Evolutionary conservation across 106 monocot species (phyloP).

Genomic region (Agapanthus africanus): DNA sequence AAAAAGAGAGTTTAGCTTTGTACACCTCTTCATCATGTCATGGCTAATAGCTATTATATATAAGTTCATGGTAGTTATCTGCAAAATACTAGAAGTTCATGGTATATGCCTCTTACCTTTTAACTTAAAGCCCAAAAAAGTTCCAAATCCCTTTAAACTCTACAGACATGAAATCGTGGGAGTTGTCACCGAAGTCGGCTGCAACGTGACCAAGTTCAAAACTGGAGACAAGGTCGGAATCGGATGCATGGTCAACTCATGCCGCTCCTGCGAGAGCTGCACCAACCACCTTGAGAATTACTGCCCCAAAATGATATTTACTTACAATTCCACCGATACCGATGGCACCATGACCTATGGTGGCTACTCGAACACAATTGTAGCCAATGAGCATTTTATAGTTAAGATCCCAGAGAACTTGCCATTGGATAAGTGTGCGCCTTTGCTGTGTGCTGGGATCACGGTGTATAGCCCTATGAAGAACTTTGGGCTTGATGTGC

Average conservation of each 20-base stretch:
- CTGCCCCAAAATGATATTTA: constrained; percentile 30
- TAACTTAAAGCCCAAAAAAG: too few relatives aligned
- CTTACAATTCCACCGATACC: constrained; percentile 20
- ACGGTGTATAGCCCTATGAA: constrained; percentile 75
- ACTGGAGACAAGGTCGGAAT: constrained; percentile 49
- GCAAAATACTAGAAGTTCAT: too few relatives aligned
- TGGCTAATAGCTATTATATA: too few relatives aligned
- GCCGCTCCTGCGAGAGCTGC: constrained; percentile 37
- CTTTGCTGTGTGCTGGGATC: constrained; percentile 55
- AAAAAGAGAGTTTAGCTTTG: too few relatives aligned
- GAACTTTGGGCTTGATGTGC: constrained; percentile 35
- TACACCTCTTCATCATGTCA: too few relatives aligned
- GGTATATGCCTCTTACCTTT: too few relatives aligned
- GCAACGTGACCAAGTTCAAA: constrained; percentile 34
- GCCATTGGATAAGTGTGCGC: constrained; percentile 49
- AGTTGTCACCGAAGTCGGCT: constrained; percentile 41
- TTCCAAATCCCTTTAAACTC: too few relatives aligned
- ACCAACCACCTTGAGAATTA: constrained; percentile 32
- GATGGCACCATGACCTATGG: constrained; percentile 31
- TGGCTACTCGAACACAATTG: constrained; percentile 40
- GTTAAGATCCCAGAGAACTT: constrained; percentile 40
- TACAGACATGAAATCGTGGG: constrained; percentile 65
- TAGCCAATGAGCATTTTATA: constrained; percentile 38
- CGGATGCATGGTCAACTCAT: constrained; percentile 49
- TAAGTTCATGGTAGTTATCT: too few relatives aligned